A percentile compares a stretch with the other conserved stretches of the same genome.
phyloP scores from a whole-genome alignment of 352 stramenopile genomes.

The Ophiocytium majus region DNA sequence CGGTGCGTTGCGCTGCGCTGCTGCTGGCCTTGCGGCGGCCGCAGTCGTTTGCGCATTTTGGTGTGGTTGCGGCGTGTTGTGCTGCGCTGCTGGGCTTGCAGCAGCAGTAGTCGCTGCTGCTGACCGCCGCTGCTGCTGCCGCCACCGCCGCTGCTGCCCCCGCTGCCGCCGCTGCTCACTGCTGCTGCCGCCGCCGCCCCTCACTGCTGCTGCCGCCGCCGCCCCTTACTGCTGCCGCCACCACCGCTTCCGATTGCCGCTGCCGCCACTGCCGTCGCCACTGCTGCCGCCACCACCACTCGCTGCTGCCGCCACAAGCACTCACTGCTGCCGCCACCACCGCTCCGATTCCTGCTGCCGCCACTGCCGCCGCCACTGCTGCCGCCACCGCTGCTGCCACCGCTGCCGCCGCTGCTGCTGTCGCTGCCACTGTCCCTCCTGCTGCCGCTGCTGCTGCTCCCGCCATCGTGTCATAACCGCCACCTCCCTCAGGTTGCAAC shows the following conservation, averaged over 20 bases:
- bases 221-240: not conserved
- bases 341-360: not conserved
- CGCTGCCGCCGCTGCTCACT: not conserved
- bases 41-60: not conserved
- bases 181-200: too few relatives aligned
- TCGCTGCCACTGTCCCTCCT: not conserved
- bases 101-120: not conserved
- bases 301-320: not conserved
- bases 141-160: too few relatives aligned
- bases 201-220: not conserved
- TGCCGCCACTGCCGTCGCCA: not conserved
- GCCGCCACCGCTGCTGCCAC: not conserved
- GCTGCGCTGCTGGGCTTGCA: not conserved
- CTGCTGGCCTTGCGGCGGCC: not conserved
- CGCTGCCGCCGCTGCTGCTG: not conserved
- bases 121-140: not conserved
- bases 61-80: not conserved
- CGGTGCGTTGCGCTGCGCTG: not conserved
- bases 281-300: not conserved
- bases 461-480: not conserved
- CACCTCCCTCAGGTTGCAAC: not conserved
- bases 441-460: not conserved
- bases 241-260: too few relatives aligned
- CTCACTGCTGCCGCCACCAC: not conserved
- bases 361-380: too few relatives aligned